A percentile compares a stretch with the other conserved stretches of the same genome.
Evolutionary conservation across 306 rosid genomes (phyloP).

Genomic region (Datisca glomerata): DNA sequence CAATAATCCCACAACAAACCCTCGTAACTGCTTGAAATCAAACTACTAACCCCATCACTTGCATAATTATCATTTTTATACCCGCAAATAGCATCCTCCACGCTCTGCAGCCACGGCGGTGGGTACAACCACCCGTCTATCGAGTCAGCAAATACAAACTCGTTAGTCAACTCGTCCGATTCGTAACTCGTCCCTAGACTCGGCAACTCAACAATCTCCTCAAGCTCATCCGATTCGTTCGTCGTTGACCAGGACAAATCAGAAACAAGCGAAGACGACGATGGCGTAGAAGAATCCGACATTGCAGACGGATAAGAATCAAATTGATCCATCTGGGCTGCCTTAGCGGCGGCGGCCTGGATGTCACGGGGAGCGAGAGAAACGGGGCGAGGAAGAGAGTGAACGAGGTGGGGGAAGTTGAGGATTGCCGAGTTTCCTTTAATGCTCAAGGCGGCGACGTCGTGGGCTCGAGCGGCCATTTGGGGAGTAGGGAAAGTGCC

Average conservation of each 20-base stretch:
- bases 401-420: slow-evolving; percentile 62
- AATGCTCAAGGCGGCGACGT: slow-evolving; percentile 87
- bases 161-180: slow-evolving; percentile 21
- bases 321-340: slow-evolving; percentile 62
- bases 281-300: slow-evolving; percentile 13
- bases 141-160: slow-evolving; percentile 53
- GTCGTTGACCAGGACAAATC: slow-evolving; percentile 11
- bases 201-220: slow-evolving; percentile 66
- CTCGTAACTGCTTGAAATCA: slow-evolving; percentile 20
- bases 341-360: slow-evolving; percentile 82
- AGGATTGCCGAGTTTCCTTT: slow-evolving; percentile 78
- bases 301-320: slow-evolving; percentile 8
- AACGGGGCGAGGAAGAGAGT: slow-evolving; percentile 68
- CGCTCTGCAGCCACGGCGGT: slow-evolving; percentile 44
- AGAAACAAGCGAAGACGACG: slow-evolving; percentile 21
- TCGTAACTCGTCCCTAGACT: slow-evolving; percentile 32
- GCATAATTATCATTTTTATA: not conserved
- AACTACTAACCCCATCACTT: slow-evolving; percentile 2
- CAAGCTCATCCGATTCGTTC: slow-evolving; percentile 40
- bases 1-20: slow-evolving; percentile 36
- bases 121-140: slow-evolving; percentile 46
- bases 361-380: slow-evolving; percentile 70
- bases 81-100: slow-evolving; percentile 28
- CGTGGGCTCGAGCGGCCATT: slow-evolving; percentile 98
- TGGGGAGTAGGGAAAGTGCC: slow-evolving; percentile 83